A percentile compares a stretch with the other conserved stretches of the same genome.
These are phyloP conservation scores for Chlamydomonas sp. DNA, from an alignment of 139 green algal genomes.

Conservation along the genomic window DNA sequence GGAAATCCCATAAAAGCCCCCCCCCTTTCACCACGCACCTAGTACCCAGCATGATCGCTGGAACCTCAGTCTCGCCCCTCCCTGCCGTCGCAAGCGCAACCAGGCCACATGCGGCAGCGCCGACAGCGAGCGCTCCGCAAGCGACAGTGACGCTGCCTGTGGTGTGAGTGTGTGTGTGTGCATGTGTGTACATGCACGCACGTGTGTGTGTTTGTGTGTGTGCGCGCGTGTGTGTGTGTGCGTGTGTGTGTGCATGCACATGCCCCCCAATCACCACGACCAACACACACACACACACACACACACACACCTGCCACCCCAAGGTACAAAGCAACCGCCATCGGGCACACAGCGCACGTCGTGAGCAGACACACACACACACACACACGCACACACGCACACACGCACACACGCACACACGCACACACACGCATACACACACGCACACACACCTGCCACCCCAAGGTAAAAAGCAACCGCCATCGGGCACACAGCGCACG, in stretches of 20 bases:
- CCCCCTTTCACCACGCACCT: too few relatives aligned
- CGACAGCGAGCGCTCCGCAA: too few relatives aligned
- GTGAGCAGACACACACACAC: conserved; percentile 46
- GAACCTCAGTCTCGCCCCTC: neutral
- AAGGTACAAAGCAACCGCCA: conserved; percentile 16
- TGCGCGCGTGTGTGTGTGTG: too few relatives aligned
- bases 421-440: neutral
- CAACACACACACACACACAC: neutral
- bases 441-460: conserved; percentile 4
- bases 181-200: too few relatives aligned
- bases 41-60: neutral
- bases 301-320: conserved; percentile 4
- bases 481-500: conserved; percentile 22
- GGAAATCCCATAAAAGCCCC: neutral
- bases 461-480: conserved; percentile 19
- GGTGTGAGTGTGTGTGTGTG: too few relatives aligned
- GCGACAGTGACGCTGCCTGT: too few relatives aligned
- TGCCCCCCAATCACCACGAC: too few relatives aligned
- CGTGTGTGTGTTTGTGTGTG: too few relatives aligned
- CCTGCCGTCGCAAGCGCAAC: neutral
- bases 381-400: neutral
- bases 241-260: too few relatives aligned
- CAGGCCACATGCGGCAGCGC: neutral
- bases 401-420: neutral
- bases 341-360: conserved; percentile 18